phyloP scores from a whole-genome alignment of 1,139 yeast genomes.

The Geotrichum carabidarum region DNA sequence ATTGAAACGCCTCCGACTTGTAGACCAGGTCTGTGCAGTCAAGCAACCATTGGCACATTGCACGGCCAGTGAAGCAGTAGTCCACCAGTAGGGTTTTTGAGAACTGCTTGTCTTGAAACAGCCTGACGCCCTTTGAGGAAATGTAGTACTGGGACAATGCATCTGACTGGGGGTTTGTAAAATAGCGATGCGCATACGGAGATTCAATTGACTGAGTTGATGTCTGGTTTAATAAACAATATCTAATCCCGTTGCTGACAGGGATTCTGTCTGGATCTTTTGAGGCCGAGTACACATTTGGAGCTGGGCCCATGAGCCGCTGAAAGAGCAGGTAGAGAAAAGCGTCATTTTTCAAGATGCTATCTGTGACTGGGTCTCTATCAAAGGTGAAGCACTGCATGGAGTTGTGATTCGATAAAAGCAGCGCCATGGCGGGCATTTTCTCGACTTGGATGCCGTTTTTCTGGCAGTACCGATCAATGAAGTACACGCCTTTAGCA shows the following conservation, averaged over 20 bases:
- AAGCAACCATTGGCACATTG: conserved; percentile 79
- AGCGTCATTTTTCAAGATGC: conserved; percentile 59
- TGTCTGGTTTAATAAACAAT: background rate
- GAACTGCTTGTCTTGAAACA: conserved; percentile 45
- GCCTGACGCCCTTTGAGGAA: conserved; percentile 60
- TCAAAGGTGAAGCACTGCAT: conserved; percentile 69
- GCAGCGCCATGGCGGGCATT: conserved; percentile 41
- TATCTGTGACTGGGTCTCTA: conserved; percentile 56
- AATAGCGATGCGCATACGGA: conserved; percentile 71
- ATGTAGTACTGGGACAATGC: conserved; percentile 74
- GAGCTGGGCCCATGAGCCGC: conserved; percentile 58
- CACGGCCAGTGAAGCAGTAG: conserved; percentile 65
- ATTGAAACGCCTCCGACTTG: conserved; percentile 53
- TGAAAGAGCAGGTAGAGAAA: conserved; percentile 62
- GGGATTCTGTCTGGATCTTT: conserved; percentile 41
- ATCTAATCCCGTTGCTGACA: background rate
- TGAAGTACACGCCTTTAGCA: conserved; percentile 77
- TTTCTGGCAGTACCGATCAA: conserved; percentile 55
- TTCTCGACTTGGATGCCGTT: conserved; percentile 40
- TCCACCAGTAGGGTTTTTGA: background rate
- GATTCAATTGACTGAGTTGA: conserved; percentile 35
- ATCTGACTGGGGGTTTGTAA: conserved; percentile 86
- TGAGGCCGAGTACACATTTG: conserved; percentile 64
- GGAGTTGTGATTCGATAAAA: conserved; percentile 57
- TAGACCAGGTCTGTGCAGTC: conserved; percentile 76